Percentiles rank a stretch among this genome's conserved stretches.
These are phyloP conservation scores for Coniferiporia weirii DNA, from an alignment of 1,284 basidiomycete species.

Conservation along the genomic window DNA sequence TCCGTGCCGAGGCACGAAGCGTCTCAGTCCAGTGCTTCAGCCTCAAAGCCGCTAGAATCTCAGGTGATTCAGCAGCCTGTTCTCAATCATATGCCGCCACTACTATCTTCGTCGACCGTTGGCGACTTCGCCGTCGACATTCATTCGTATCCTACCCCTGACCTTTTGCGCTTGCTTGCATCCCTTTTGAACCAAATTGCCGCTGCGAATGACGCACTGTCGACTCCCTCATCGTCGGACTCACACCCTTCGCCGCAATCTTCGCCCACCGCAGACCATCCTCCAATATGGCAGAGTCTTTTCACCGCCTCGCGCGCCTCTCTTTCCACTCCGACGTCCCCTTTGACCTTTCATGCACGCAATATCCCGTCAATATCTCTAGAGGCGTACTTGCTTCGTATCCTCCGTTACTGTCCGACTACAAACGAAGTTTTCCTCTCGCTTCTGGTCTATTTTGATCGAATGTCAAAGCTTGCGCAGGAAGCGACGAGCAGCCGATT, in stretches of 20 bases:
- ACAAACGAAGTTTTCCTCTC: conserved; percentile 97
- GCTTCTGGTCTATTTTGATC: conserved; percentile 94
- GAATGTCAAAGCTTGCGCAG: conserved; percentile 69
- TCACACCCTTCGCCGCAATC: conserved; percentile 22
- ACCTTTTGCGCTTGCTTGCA: conserved; percentile 86
- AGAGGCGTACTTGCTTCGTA: conserved; percentile 91
- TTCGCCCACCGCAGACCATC: conserved; percentile 23
- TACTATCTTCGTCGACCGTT: background rate
- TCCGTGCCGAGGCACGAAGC: background rate
- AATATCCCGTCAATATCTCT: conserved; percentile 94
- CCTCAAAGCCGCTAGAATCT: conserved; percentile 1
- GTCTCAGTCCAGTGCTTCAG: background rate
- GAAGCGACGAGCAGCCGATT: conserved; percentile 72
- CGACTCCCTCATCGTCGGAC: conserved; percentile 22
- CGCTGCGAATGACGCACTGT: conserved; percentile 75
- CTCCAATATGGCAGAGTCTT: conserved; percentile 56
- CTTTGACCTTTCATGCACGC: conserved; percentile 91
- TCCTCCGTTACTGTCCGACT: conserved; percentile 97
- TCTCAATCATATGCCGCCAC: background rate
- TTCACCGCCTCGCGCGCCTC: conserved; percentile 79
- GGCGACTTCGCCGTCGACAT: conserved; percentile 42
- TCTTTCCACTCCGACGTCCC: conserved; percentile 74
- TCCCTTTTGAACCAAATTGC: conserved; percentile 89
- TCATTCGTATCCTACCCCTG: conserved; percentile 57
- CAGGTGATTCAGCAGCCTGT: background rate